Evolutionary conservation across 805 yeast genomes (phyloP).

Genomic region (Teunomyces funiuensis): DNA sequence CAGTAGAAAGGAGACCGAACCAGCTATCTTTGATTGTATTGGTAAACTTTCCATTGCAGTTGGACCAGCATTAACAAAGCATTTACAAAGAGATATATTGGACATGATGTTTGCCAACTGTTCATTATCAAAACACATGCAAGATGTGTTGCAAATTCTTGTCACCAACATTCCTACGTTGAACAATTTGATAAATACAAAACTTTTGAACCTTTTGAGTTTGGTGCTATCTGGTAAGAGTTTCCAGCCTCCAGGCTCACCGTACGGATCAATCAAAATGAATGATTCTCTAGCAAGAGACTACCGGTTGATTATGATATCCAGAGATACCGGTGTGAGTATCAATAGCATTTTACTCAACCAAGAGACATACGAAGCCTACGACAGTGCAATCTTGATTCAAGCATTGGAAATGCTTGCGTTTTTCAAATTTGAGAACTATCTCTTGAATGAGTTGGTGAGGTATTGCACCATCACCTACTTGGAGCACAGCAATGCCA

Average conservation of each 20-base stretch:
- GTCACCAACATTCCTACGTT: conserved; percentile 77
- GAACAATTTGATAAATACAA: conserved; percentile 67
- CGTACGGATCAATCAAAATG: conserved; percentile 60
- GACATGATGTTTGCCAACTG: conserved; percentile 74
- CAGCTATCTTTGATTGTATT: conserved; percentile 84
- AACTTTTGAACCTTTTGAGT: conserved; percentile 69
- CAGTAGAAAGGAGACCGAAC: conserved; percentile 69
- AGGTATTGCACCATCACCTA: conserved; percentile 81
- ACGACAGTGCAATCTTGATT: conserved; percentile 53
- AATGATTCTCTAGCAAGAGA: conserved; percentile 68
- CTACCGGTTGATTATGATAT: conserved; percentile 71
- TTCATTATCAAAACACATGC: conserved; percentile 80
- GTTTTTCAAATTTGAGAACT: conserved; percentile 70
- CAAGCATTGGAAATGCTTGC: conserved; percentile 80
- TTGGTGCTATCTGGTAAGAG: conserved; percentile 76
- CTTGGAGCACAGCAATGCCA: conserved; percentile 74
- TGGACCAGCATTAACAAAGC: conserved; percentile 91
- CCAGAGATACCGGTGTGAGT: conserved; percentile 61
- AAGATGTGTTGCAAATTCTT: conserved; percentile 67
- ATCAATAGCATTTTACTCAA: conserved; percentile 33
- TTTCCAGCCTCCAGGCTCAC: conserved; percentile 85
- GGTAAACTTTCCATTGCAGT: conserved; percentile 85
- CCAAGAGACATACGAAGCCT: conserved; percentile 31
- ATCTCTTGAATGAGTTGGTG: conserved; percentile 83
- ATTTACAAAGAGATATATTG: conserved; percentile 75